Conservation (phyloP, 352 stramenopile species). For the Globisporangium megalacanthum region DNA sequence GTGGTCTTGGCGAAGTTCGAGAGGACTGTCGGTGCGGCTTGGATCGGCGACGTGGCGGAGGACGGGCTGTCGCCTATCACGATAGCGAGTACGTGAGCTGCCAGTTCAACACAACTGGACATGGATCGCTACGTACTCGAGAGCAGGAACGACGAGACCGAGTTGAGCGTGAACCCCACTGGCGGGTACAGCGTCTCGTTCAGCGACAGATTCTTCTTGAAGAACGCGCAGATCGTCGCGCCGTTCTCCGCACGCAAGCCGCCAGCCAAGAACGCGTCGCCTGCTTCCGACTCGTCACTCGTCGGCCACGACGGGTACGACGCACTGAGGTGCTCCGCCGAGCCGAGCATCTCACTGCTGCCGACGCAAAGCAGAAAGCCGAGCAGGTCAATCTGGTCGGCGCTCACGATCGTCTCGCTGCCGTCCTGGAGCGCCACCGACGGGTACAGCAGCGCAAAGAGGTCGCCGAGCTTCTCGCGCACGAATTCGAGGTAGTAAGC, state of each 20-base stretch:
- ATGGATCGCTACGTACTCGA: slow-evolving; percentile 5
- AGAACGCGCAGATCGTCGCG: slow-evolving; percentile 61
- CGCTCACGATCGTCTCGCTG: slow-evolving; percentile 42
- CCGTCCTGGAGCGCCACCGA: slow-evolving; percentile 46
- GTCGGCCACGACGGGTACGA: slow-evolving; percentile 60
- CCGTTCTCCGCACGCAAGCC: slow-evolving; percentile 34
- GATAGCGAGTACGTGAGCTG: background rate
- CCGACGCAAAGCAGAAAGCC: slow-evolving; percentile 69
- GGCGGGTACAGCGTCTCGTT: slow-evolving; percentile 80
- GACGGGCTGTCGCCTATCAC: slow-evolving; percentile 2
- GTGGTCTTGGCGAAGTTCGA: slow-evolving; percentile 69
- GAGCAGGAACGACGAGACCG: slow-evolving; percentile 13
- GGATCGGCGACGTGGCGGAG: slow-evolving; percentile 2
- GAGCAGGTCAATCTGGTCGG: slow-evolving; percentile 66
- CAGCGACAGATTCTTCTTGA: slow-evolving; percentile 69
- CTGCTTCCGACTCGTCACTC: slow-evolving; percentile 8
- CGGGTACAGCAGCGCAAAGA: slow-evolving; percentile 68
- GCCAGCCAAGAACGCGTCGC: slow-evolving; percentile 15
- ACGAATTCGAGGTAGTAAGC: slow-evolving; percentile 79
- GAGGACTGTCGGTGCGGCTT: slow-evolving; percentile 37
- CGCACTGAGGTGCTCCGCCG: slow-evolving; percentile 50
- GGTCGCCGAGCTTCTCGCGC: slow-evolving; percentile 68
- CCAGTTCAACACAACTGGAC: background rate
- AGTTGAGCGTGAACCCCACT: slow-evolving; percentile 54
- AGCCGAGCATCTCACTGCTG: slow-evolving; percentile 44